Evolutionary conservation across 139 green algal genomes (phyloP), one percentile per base, ranked within the genome.

Genomic region (Ettlia oleoabundans): DNA sequence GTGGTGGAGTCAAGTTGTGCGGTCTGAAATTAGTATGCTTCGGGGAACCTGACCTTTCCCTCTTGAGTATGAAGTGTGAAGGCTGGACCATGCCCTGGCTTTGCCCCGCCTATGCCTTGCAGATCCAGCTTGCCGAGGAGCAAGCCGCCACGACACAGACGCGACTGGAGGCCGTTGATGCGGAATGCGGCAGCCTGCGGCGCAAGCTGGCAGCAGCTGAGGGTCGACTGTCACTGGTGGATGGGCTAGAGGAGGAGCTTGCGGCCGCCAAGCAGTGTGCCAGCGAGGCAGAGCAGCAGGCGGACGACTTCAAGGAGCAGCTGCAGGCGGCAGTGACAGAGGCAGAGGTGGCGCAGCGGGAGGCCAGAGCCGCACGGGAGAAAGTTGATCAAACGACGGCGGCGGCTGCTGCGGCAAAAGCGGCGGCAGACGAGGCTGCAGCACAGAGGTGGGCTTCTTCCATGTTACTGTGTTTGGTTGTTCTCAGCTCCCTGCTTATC

Each of bases 111-210:
- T 7, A 4, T 43, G 9, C 38, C 63, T 38, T n/a, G 33, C 77
- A 82, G 77, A 61, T 82, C 32, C 77, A 82, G 64, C 58, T 42
- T 1, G 77, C 77, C 2, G 61, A 82, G 77, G 77, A 71, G 43
- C 61, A 38, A n/a, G 76, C 37, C 7, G 40, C 38, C 30, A 32
- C 76, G n/a, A 65, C 78, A 0, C 26, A 61, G 2, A 41, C 35
- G 3, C 47, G 28, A 10, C 32, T 35, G 3, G 78, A 83, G 65
- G 78, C 63, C 0, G 41, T 28, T 1, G 65, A 83, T 43, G 37
- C 78, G 0, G 78, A 83, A 65, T 55, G 78, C 37, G 78, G 55
- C 32, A n/a, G 47, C 2, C 35, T 83, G 78, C 47, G 78, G 63
- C 78, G 78, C 18, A 35, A 69, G 65, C 65, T 83, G 66, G 78